Conservation (phyloP, 2,329 filamentous ascomycete genomes). For the Mycosphaerella arachidis region DNA sequence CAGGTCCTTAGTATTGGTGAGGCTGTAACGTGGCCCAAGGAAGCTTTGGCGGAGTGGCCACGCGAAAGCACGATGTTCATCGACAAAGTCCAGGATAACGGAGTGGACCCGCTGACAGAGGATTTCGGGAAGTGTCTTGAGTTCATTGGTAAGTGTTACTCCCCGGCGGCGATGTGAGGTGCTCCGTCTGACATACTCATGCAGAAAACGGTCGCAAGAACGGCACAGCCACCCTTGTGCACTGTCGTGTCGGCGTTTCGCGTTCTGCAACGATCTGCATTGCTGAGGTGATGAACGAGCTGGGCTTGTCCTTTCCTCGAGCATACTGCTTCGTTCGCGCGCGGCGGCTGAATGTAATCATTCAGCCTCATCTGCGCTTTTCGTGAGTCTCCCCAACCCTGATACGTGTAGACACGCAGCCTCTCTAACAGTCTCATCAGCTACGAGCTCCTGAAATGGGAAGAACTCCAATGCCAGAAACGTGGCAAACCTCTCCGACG, state of each 20-base stretch:
- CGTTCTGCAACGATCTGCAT: slow-evolving; percentile 97
- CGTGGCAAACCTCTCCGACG: slow-evolving; percentile 55
- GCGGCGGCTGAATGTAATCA: slow-evolving; percentile 90
- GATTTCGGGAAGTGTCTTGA: slow-evolving; percentile 82
- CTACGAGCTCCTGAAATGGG: slow-evolving; percentile 91
- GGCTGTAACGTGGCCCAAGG: slow-evolving; percentile 72
- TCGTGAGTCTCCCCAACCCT: slow-evolving; percentile 49
- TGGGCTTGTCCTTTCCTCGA: slow-evolving; percentile 76
- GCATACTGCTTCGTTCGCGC: slow-evolving; percentile 97
- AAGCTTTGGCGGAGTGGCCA: slow-evolving; percentile 67
- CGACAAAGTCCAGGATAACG: slow-evolving; percentile 89
- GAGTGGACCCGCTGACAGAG: slow-evolving; percentile 82
- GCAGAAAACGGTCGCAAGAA: slow-evolving; percentile 72
- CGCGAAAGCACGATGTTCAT: slow-evolving; percentile 73
- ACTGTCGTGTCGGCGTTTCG: slow-evolving; percentile 93
- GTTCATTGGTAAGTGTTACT: slow-evolving; percentile 72
- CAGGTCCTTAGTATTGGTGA: slow-evolving; percentile 92
- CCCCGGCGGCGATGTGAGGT: not conserved
- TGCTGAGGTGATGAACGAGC: slow-evolving; percentile 88
- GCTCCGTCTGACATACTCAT: slow-evolving; percentile 14
- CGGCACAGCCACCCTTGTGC: slow-evolving; percentile 82
- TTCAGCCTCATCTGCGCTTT: slow-evolving; percentile 92
- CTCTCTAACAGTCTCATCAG: slow-evolving; percentile 30
- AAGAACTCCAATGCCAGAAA: slow-evolving; percentile 66
- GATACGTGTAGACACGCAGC: not conserved